Evolutionary conservation across 768 basidiomycete species (phyloP), one percentile per base, ranked within the genome.

Genomic region (Amylocystis lapponica): DNA sequence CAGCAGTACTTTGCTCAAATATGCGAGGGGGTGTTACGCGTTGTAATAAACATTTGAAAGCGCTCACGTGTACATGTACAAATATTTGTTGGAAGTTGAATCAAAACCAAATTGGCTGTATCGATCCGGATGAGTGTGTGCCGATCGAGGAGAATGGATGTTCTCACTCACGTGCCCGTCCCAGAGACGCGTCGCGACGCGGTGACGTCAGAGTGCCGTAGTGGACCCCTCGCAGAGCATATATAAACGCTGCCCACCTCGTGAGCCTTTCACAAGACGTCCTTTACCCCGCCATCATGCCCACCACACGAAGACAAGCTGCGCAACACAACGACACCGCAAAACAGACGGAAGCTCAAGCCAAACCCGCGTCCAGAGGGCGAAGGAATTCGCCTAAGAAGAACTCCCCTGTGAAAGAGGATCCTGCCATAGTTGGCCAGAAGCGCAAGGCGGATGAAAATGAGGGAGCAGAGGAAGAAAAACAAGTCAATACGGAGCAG

Each of bases 361-460:
- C 36, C 17, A 54, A 50, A 41, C 39, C 45, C 2, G 36, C 41
- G 12, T 46, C 48, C 26, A 48, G 37, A 32, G 39, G 26, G 31
- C 44, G 47, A 35, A 46, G 48, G 31, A 34, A 42, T 3, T 12
- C 34, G 22, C 34, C 42, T 29, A 49, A 43, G 39, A 47, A 47
- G 40, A 12, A 39, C 16, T 29, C 30, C 17, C 41, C 33, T 17
- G 19, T 17, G 1, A 39, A 40, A 43, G 19, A 53, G 31, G 33
- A 44, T 17, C n/a, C 44, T 37, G 27, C 36, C 8, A 35, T 34
- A 4, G 47, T 48, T 7, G 54, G 52, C 5, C 45, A 48, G 31
- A 60, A 58, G 48, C 48, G 57, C 11, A 46, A 50, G 25, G 47
- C 36, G n/a, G 52, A 53, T 20, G 40, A 48, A 11, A 34, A 11